Percentiles rank a stretch among this genome's conserved stretches.
These are phyloP conservation scores for Plectosphaerella cucumerina DNA, from an alignment of 2,329 filamentous ascomycete genomes.

Conservation along the genomic window DNA sequence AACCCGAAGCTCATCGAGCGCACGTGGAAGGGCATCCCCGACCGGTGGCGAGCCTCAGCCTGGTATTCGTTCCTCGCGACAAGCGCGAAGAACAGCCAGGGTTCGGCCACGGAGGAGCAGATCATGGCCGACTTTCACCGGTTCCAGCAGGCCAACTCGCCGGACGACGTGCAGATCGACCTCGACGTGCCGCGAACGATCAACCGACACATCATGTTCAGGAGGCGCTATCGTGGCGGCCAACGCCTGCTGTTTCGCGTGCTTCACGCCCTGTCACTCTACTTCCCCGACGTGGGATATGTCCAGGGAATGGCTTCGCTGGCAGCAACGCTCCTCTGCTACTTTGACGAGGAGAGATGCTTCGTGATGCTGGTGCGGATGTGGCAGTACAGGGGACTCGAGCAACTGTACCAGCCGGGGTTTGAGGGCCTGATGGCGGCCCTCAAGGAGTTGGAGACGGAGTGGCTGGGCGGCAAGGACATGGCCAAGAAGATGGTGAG, in stretches of 20 bases:
- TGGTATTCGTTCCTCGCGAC: slow-evolving; percentile 90
- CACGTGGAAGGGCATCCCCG: slow-evolving; percentile 97
- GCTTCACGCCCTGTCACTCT: slow-evolving; percentile 84
- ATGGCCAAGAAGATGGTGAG: slow-evolving; percentile 77
- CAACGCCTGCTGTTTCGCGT: slow-evolving; percentile 91
- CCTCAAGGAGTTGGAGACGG: slow-evolving; percentile 75
- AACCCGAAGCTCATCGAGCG: slow-evolving; percentile 84
- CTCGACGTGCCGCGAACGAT: slow-evolving; percentile 95
- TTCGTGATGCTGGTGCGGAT: slow-evolving; percentile 97
- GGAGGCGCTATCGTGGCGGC: slow-evolving; percentile 83
- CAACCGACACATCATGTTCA: slow-evolving; percentile 95
- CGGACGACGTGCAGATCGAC: slow-evolving; percentile 95
- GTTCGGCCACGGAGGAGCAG: slow-evolving; percentile 64
- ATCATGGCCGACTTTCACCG: slow-evolving; percentile 69
- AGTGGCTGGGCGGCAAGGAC: slow-evolving; percentile 76
- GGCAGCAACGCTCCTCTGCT: slow-evolving; percentile 88
- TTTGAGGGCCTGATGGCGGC: slow-evolving; percentile 86
- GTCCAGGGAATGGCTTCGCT: slow-evolving; percentile 97
- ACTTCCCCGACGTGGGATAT: slow-evolving; percentile 88
- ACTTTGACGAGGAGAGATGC: slow-evolving; percentile 90
- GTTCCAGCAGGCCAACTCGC: slow-evolving; percentile 68
- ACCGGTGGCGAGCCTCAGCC: slow-evolving; percentile 87
- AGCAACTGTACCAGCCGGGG: slow-evolving; percentile 76
- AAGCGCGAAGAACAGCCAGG: slow-evolving; percentile 63
- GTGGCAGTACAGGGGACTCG: slow-evolving; percentile 84